Conservation (phyloP, 306 rosid species). For the Vigna angularis region DNA sequence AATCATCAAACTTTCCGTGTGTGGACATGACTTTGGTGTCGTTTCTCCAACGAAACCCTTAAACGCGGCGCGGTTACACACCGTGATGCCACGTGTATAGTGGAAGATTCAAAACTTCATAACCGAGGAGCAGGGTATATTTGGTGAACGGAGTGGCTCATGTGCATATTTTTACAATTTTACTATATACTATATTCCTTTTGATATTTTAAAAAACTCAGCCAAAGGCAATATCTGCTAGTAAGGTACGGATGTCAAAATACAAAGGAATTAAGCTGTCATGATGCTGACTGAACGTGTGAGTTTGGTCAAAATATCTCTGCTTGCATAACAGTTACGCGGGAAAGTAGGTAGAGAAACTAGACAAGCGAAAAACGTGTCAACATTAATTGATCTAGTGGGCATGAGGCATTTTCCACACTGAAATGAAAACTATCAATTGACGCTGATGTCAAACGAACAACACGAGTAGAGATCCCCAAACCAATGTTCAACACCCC, state of each 20-base stretch:
- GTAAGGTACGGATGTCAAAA: neutral
- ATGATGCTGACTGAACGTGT: neutral
- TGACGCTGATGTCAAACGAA: neutral
- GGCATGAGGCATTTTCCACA: neutral
- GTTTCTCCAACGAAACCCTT: neutral
- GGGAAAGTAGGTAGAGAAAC: neutral
- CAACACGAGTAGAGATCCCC: neutral
- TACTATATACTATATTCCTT: neutral
- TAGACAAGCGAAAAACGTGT: neutral
- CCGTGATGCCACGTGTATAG: constrained; percentile 31
- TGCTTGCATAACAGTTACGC: neutral
- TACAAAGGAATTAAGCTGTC: neutral
- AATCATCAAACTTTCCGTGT: constrained; percentile 8
- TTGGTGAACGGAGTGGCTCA: neutral
- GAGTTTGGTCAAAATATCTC: neutral
- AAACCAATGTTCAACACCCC: neutral
- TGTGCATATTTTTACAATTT: neutral
- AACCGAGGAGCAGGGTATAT: constrained; percentile 4
- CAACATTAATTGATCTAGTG: neutral
- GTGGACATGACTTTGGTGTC: neutral
- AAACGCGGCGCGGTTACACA: constrained; percentile 1
- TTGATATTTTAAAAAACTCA: neutral
- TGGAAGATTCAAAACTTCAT: constrained; percentile 8
- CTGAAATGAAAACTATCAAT: neutral
- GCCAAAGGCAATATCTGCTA: neutral